Evolutionary conservation across 306 rosid genomes (phyloP), one percentile per base, ranked within the genome.

Genomic region (Bauhinia variegata): DNA sequence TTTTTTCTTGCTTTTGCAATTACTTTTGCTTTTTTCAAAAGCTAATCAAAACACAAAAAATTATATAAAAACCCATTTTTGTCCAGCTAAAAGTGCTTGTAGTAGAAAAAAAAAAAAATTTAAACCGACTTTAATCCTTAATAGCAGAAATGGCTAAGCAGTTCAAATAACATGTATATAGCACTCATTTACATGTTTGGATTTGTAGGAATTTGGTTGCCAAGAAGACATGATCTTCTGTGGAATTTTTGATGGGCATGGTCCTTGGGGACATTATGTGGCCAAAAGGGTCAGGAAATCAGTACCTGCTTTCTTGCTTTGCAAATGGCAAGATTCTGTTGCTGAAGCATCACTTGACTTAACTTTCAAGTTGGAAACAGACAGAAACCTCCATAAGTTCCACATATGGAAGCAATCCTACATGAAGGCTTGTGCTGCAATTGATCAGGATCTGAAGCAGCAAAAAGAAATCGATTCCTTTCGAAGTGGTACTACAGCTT

Each of bases 241-340:
- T 75, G 98, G 96, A 60, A 70, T 92, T 18, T 92, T 89, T 69
- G 92, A 92, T 72, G 98, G 98, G 3, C 95, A 92, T 81, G 96
- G 98, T 0, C 83, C 87, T 3, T 89, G 95, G 96, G 98, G 98
- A 38, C 95, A 92, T 78, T 63, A 80, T 53, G 85, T 89, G 4
- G 80, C 95, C 69, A 89, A 79, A 74, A 84, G 79, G 79, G 96
- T 84, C 9, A 87, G 80, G 44, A 70, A 89, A 71, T 81, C 83
- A 14, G 16, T 92, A 47, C 96, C 96, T 18, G 39, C 80, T 11
- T 61, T 77, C 51, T 70, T 92, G 73, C 76, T 89, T 6, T 72
- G 86, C 84, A 80, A 78, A 52, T 87, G 92, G 95, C 92, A 89
- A 70, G 65, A 79, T 53, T 76, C 74, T 50, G 39, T 91, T 54